phyloP scores from a whole-genome alignment of 768 basidiomycete species.

The Russula emetica region DNA sequence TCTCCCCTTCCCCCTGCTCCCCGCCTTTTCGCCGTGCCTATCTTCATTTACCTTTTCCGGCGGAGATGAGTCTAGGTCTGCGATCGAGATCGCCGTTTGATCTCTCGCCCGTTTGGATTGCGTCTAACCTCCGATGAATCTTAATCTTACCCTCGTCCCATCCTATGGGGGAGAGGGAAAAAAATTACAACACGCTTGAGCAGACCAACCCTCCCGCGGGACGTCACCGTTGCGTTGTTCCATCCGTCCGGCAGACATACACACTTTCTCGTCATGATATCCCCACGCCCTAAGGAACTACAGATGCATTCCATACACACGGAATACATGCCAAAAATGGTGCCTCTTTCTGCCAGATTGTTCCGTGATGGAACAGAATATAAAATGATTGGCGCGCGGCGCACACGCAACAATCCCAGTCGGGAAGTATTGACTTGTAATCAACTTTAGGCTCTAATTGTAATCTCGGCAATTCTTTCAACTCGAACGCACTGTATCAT shows the following conservation, averaged over 20 bases:
- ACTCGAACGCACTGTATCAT: neutral
- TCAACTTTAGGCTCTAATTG: constrained; percentile 3
- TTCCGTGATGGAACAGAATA: constrained; percentile 22
- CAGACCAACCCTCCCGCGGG: neutral
- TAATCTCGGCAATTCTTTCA: constrained; percentile 20
- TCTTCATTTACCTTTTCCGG: constrained; percentile 22
- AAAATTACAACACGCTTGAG: neutral
- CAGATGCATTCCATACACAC: neutral
- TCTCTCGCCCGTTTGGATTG: constrained; percentile 9
- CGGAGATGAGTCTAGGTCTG: constrained; percentile 19
- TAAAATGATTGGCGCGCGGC: constrained; percentile 22
- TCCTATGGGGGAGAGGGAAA: constrained; percentile 1
- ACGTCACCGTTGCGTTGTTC: constrained; percentile 6
- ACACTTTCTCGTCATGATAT: constrained; percentile 1
- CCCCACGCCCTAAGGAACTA: constrained; percentile 15
- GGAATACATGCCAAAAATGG: constrained; percentile 16
- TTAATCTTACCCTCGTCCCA: neutral
- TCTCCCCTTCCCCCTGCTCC: constrained; percentile 14
- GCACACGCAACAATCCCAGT: neutral
- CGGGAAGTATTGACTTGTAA: neutral
- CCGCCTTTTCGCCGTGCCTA: constrained; percentile 23
- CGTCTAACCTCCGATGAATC: constrained; percentile 18
- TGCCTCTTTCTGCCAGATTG: constrained; percentile 21
- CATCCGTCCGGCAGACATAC: constrained; percentile 11
- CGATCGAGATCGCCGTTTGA: constrained; percentile 26